phyloP scores from a whole-genome alignment of 2,329 filamentous ascomycete genomes.

The Phialophora chinensis region DNA sequence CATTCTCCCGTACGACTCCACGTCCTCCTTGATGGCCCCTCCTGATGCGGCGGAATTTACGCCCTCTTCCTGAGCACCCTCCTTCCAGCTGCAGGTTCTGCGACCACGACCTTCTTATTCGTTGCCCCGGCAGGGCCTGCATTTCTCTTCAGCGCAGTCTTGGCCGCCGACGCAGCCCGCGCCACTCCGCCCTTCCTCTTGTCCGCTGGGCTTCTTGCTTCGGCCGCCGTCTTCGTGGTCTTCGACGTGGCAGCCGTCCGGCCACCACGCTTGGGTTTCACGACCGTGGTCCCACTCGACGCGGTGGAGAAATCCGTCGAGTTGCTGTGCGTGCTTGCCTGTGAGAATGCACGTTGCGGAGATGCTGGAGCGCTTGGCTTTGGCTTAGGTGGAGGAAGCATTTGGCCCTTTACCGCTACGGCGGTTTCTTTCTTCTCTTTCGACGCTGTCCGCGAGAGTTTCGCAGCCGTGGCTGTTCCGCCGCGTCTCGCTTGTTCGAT shows the following conservation, averaged over 20 bases:
- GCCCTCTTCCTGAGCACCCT: slow-evolving; percentile 49
- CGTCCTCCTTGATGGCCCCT: not conserved
- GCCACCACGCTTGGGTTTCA: slow-evolving; percentile 36
- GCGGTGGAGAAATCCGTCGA: slow-evolving; percentile 33
- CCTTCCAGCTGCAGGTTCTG: slow-evolving; percentile 45
- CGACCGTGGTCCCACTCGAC: slow-evolving; percentile 35
- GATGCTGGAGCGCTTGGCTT: slow-evolving; percentile 20
- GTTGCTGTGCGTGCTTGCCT: slow-evolving; percentile 33
- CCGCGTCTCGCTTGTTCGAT: slow-evolving; percentile 38
- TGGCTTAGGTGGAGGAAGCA: slow-evolving; percentile 39
- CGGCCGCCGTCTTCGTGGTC: slow-evolving; percentile 18
- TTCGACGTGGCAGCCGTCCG: slow-evolving; percentile 25
- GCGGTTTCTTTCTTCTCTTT: slow-evolving; percentile 38
- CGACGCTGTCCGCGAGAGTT: slow-evolving; percentile 36
- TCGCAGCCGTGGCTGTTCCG: slow-evolving; percentile 29
- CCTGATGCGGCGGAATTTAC: not conserved
- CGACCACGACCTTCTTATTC: slow-evolving; percentile 45
- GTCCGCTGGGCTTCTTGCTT: slow-evolving; percentile 17
- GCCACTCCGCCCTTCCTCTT: slow-evolving; percentile 32
- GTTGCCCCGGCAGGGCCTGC: slow-evolving; percentile 38
- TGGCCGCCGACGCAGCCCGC: slow-evolving; percentile 28
- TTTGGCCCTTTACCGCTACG: slow-evolving; percentile 29
- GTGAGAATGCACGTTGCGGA: slow-evolving; percentile 35
- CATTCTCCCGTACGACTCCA: not conserved
- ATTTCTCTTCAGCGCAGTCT: slow-evolving; percentile 39